Percentiles rank a stretch among this genome's conserved stretches.
Conservation (phyloP, 1,139 yeast genomes). For the Nakaseomyces uthaithaninus region DNA sequence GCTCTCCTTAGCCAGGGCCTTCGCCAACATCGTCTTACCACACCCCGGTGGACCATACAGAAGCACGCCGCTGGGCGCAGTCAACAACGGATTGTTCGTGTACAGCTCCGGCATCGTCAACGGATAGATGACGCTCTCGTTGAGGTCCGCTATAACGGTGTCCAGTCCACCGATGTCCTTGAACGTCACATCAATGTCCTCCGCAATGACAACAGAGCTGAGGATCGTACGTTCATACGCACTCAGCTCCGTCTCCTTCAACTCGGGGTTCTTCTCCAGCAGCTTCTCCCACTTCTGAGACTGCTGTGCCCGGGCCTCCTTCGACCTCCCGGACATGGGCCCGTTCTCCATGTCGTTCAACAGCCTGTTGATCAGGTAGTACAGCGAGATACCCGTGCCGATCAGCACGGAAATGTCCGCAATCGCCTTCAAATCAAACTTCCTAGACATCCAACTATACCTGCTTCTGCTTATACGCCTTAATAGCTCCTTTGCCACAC, state of each 20-base stretch:
- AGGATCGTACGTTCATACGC: slow-evolving; percentile 74
- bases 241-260: slow-evolving; percentile 47
- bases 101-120: slow-evolving; percentile 48
- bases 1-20: slow-evolving; percentile 87
- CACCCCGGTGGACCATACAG: slow-evolving; percentile 97
- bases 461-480: background rate
- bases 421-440: slow-evolving; percentile 46
- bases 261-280: slow-evolving; percentile 49
- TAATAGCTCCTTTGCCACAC: no score
- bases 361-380: slow-evolving; percentile 57
- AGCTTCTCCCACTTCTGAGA: slow-evolving; percentile 53
- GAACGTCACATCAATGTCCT: slow-evolving; percentile 68
- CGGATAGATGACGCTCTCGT: slow-evolving; percentile 85
- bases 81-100: slow-evolving; percentile 43
- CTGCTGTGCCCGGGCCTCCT: slow-evolving; percentile 62
- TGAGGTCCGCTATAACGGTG: slow-evolving; percentile 67
- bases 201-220: slow-evolving; percentile 74
- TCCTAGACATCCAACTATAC: slow-evolving; percentile 29
- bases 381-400: slow-evolving; percentile 78
- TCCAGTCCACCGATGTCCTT: slow-evolving; percentile 85
- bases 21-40: slow-evolving; percentile 95
- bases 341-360: slow-evolving; percentile 43
- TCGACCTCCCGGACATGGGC: slow-evolving; percentile 45
- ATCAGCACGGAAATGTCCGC: slow-evolving; percentile 65
- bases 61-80: slow-evolving; percentile 91